Base-by-base conservation (phyloP, 2,329 filamentous ascomycete species). In the Cladosporium phlei region DNA sequence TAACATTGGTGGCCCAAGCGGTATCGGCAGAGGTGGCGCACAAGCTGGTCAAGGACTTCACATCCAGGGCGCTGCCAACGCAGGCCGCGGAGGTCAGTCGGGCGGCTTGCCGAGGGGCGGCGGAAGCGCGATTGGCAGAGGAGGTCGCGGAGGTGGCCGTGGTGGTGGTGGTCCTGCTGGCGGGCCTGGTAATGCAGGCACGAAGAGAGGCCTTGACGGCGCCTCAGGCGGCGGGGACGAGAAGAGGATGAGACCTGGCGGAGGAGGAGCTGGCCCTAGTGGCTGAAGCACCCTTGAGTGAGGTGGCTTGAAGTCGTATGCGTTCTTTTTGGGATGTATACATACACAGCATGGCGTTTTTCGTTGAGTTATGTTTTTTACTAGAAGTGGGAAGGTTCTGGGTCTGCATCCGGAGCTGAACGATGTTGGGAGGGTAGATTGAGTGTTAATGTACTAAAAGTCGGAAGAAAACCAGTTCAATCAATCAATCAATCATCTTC, bases 11-110 rank as follows among this genome's bases (percentile, higher is more conserved):
- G n/a, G n/a, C n/a, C n/a, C n/a, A 4, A 54, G 59, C 10, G 54
- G 50, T 2, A 32, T 49, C 6, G 33, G 30, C 9, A 44, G 56
- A 27, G 57, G 57, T 19, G 53, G 52, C 16, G 16, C 42, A 24
- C 38, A 46, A 25, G 47, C 51, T 27, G 49, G 43, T 5, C 30
- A 33, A 38, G 50, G 38, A 12, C 35, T 30, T 32, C 46, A 38
- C 33, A 39, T 40, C 9, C 44, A 47, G 10, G 44, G 44, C 29
- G 44, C 35, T 9, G 44, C 44, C 2, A 33, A 16, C 16, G 28
- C 27, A 10, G 42, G 42, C 14, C 35, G 44, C 20, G 34, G 44
- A 5, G 44, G 44, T 24, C 43, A 46, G 12, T 21, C 16, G n/a
- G 30, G 29, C 10, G 43, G 44, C 10, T 20, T 47, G 16, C 44